Base-by-base conservation (phyloP, 768 basidiomycete species). In the Roridomyces roridus region DNA sequence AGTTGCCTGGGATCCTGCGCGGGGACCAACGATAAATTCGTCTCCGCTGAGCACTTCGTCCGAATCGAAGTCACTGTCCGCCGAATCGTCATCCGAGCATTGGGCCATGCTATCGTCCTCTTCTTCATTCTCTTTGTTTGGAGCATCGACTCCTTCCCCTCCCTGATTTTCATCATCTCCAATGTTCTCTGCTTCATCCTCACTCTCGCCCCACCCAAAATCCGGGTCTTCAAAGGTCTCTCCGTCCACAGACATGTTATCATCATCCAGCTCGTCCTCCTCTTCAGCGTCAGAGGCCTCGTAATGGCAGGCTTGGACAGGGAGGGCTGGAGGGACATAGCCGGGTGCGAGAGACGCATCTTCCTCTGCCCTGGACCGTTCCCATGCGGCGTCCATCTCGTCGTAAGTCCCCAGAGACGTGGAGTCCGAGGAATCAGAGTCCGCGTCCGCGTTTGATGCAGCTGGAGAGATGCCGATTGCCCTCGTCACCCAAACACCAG, bases 401-500 rank as follows among this genome's bases (percentile, higher is more conserved):
- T 47, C 29, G n/a, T n/a, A n/a, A n/a, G n/a, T n/a, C n/a, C n/a
- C n/a, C n/a, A n/a, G n/a, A n/a, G n/a, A n/a, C n/a, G n/a, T n/a
- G n/a, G n/a, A n/a, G n/a, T n/a, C n/a, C n/a, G n/a, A n/a, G n/a
- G 34, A 35, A 35, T 35, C 34, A n/a, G 41, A 24, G 1, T 42
- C 43, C 2, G 15, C 8, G 12, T 31, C 43, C 17, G 34, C 17
- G 7, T 11, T 3, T 17, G 34, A 34, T 12, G 23, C 49, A 23
- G 59, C 41, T 25, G 5, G 23, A 7, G 45, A 46, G 20, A 3
- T 52, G 3, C 34, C 60, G 31, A 37, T 53, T 24, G 63, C 55
- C 24, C 66, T 62, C 11, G 74, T 73, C 9, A 72, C 68, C 74
- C 75, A 74, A n/a, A 68, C 62, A 1, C 70, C 70, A 1, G 67